Evolutionary conservation across 768 basidiomycete genomes (phyloP), one percentile per base, ranked within the genome.

Genomic region (Termitomyces sp.): DNA sequence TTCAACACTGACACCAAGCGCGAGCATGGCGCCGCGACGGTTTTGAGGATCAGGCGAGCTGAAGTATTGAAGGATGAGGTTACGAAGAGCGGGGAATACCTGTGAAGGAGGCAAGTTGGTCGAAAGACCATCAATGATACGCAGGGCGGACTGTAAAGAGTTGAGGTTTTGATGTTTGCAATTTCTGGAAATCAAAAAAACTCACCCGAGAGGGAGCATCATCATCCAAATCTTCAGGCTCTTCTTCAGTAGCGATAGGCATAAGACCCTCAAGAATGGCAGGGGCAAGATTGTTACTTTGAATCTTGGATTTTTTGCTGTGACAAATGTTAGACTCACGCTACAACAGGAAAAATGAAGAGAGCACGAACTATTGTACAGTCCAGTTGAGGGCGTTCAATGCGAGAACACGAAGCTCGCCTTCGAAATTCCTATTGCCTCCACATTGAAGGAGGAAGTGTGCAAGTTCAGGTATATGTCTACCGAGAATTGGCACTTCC

Each of bases 301-400:
- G 94, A 42, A 99, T 84, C 76, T 95, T 97, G 54, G 89, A 88
- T 78, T 98, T 98, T 86, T 98, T 99, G 80, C 93, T 96, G 68
- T 3, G 66, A 60, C 45, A 14, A 58, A 52, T 61, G 67, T 66
- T 56, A 47, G 54, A 45, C 59, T 56, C 20, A 37, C 43, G 5
- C 6, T 29, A 47, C n/a, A 20, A 20, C 32, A 20, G 25, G 25
- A n/a, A 6, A 10, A 2, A 9, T 17, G 40, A 43, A 53, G 12
- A 14, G 40, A 49, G 12, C 36, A 77, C 89, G 68, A 69, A 88
- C 94, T 98, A 98, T 81, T 96, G 91, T 57, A 98, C 89, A 8
- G 95, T 94, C 96, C 96, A 98, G 70, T 94, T 91, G 9, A 99
- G 85, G 7, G 92, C 91, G 69, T 98, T 98, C 43, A 99, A 83